Evolutionary conservation across 2,329 filamentous ascomycete species (phyloP), one percentile per base, ranked within the genome.

Genomic region (Cercospora beticola): DNA sequence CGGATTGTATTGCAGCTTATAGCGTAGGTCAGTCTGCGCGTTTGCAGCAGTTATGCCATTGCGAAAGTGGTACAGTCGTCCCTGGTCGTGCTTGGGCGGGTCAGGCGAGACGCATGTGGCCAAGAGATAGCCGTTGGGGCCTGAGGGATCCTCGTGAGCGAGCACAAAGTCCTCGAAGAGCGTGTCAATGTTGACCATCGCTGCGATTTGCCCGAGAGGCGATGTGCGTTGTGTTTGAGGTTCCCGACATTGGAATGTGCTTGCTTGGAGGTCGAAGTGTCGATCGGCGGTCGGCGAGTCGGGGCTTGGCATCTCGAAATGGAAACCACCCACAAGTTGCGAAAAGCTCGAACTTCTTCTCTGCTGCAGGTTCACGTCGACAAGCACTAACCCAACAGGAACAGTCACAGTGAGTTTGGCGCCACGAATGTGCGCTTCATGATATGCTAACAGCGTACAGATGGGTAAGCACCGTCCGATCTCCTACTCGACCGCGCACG

Each of bases 61-160:
- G 81, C 89, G 89, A 74, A 97, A 90, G 52, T 86, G 86, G 75
- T 86, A 86, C 54, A 97, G 82, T 67, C 88, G 88, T 67, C 88
- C 84, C 46, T 89, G 86, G 68, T 92, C 84, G 58, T 86, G 81
- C 31, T 83, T 75, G 4, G 90, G 87, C 60, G 90, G 80, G 68
- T 90, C 84, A 40, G 94, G 94, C 14, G 87, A 90, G 68, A 98
- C 83, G 9, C 91, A 91, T 68, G 87, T 86, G 21, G 93, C 90
- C 43, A 98, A 86, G 60, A 85, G 84, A 75, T 91, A 90, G 69
- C 93, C 93, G 77, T 92, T 88, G 12, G 58, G 54, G 67, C 93
- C 93, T 76, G 91, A 87, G 66, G 86, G 84, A 31, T 82, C 80
- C 59, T 83, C 80, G 76, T 93, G 86, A 46, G 92, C 92, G 67